Percentiles rank a stretch among this genome's conserved stretches.
These are phyloP conservation scores for Podospora didyma DNA, from an alignment of 495 filamentous ascomycete genomes.

Conservation along the genomic window DNA sequence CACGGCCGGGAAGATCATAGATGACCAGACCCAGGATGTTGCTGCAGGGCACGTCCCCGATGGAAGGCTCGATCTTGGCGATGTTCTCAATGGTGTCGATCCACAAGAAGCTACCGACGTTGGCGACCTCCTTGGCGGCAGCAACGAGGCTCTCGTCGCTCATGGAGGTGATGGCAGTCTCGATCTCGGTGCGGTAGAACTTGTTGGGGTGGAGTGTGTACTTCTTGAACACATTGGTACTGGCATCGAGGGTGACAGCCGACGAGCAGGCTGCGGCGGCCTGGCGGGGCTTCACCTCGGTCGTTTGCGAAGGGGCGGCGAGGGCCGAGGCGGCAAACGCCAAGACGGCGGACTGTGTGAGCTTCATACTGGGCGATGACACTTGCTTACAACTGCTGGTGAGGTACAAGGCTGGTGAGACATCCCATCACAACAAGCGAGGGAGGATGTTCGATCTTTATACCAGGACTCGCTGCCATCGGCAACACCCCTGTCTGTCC, in stretches of 20 bases:
- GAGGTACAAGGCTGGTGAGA: slow-evolving; percentile 9
- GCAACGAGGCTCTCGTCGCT: slow-evolving; percentile 33
- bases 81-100: slow-evolving; percentile 61
- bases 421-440: slow-evolving; percentile 4
- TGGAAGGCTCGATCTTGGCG: slow-evolving; percentile 51
- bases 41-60: slow-evolving; percentile 52
- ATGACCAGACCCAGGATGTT: slow-evolving; percentile 64
- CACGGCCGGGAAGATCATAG: slow-evolving; percentile 74
- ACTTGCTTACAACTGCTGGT: slow-evolving; percentile 13
- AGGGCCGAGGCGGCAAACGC: slow-evolving; percentile 39
- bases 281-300: slow-evolving; percentile 24
- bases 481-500: background rate
- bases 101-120: slow-evolving; percentile 69
- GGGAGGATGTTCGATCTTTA: slow-evolving; percentile 31
- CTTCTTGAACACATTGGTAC: slow-evolving; percentile 49
- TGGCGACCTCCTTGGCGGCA: slow-evolving; percentile 51
- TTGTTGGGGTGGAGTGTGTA: slow-evolving; percentile 55
- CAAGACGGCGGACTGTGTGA: slow-evolving; percentile 34
- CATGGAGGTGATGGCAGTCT: slow-evolving; percentile 42
- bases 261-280: slow-evolving; percentile 39
- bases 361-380: slow-evolving; percentile 41
- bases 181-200: slow-evolving; percentile 53
- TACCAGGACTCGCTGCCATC: slow-evolving; percentile 19
- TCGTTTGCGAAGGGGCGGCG: slow-evolving; percentile 37
- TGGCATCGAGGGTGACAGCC: slow-evolving; percentile 48